These are phyloP conservation scores for Angophora floribunda DNA, from an alignment of 345 rosid genomes.

Conservation along the genomic window DNA sequence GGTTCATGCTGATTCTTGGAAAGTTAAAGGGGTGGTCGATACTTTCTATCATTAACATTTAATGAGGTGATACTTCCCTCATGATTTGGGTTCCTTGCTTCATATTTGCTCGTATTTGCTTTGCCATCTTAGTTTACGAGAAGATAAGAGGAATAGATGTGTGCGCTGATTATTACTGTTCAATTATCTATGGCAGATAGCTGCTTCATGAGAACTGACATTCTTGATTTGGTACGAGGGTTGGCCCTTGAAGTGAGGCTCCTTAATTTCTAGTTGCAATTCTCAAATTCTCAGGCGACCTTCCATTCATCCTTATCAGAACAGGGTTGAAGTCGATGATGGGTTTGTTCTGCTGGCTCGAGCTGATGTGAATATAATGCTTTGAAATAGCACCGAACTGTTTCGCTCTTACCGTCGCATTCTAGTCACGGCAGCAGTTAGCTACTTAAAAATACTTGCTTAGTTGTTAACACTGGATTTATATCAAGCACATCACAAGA, in stretches of 20 bases:
- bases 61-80: neutral
- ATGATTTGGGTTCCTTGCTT: neutral
- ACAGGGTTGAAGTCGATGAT: neutral
- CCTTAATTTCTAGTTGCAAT: neutral
- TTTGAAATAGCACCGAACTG: neutral
- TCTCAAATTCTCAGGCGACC: neutral
- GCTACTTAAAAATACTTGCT: neutral
- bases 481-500: neutral
- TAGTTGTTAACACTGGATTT: neutral
- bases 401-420: neutral
- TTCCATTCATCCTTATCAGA: neutral
- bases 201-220: neutral
- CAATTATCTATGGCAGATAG: accelerated
- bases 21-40: neutral
- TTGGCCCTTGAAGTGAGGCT: neutral
- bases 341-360: neutral
- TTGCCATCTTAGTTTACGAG: neutral
- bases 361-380: neutral
- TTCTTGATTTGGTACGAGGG: neutral
- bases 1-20: neutral
- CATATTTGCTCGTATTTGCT: neutral
- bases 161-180: neutral
- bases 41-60: neutral
- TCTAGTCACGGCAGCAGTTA: neutral
- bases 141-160: neutral